Evolutionary conservation across 495 filamentous ascomycete species (phyloP).

Genomic region (Hypoxylon intermedium): DNA sequence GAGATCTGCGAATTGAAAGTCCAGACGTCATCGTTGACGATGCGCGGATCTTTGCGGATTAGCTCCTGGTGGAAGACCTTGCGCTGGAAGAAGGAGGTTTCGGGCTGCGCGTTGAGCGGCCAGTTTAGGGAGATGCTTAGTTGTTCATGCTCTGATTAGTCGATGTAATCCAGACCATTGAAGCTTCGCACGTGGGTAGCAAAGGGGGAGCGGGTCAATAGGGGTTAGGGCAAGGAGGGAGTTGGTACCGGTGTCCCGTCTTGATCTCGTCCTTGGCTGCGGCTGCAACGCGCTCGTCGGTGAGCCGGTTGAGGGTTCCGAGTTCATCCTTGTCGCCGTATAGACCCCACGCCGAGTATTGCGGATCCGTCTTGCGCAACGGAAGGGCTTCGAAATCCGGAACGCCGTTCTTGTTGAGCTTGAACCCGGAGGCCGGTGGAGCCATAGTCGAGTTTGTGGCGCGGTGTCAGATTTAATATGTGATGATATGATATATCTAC

Average conservation of each 20-base stretch:
- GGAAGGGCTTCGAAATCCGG: constrained; percentile 55
- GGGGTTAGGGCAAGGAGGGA: too few species aligned
- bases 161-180: not conserved
- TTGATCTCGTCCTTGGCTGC: constrained; percentile 59
- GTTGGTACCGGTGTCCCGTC: constrained; percentile 53
- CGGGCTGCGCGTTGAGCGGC: constrained; percentile 50
- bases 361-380: constrained; percentile 49
- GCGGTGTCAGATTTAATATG: not conserved
- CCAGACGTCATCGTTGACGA: constrained; percentile 66
- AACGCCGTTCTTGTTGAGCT: constrained; percentile 52
- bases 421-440: constrained; percentile 40
- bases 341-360: constrained; percentile 56
- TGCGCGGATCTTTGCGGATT: constrained; percentile 44
- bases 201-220: too few species aligned
- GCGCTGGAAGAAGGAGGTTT: constrained; percentile 49
- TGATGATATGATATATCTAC: not conserved
- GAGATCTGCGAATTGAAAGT: constrained; percentile 66
- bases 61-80: constrained; percentile 51
- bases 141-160: not conserved
- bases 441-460: constrained; percentile 29
- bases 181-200: too few species aligned
- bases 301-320: constrained; percentile 57
- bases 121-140: constrained; percentile 53
- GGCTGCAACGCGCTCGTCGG: constrained; percentile 49
- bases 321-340: constrained; percentile 58